Percentiles rank a stretch among this genome's conserved stretches.
phyloP scores from a whole-genome alignment of 1,139 yeast species.

The Suhomyces anneliseae region DNA sequence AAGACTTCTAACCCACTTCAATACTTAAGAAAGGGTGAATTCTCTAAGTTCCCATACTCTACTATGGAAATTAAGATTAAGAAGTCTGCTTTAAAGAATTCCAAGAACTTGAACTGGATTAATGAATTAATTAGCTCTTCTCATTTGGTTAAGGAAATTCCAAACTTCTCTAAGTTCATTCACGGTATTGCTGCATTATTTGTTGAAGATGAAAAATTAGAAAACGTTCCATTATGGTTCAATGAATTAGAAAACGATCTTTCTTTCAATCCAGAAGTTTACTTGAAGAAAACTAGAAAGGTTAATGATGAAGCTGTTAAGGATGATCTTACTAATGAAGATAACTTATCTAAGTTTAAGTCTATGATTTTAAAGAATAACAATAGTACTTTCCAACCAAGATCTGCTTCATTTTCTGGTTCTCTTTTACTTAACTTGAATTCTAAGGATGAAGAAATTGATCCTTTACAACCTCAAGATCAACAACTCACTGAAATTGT shows the following conservation, averaged over 20 bases:
- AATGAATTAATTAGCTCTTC: slow-evolving; percentile 74
- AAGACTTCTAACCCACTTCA: slow-evolving; percentile 67
- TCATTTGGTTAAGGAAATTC: slow-evolving; percentile 86
- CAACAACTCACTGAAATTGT: slow-evolving; percentile 5
- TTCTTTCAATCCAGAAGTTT: slow-evolving; percentile 19
- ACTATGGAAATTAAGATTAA: slow-evolving; percentile 86
- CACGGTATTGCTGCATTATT: slow-evolving; percentile 89
- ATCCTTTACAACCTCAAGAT: slow-evolving; percentile 3
- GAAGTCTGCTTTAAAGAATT: slow-evolving; percentile 45
- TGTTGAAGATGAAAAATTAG: slow-evolving; percentile 87
- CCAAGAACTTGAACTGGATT: slow-evolving; percentile 67
- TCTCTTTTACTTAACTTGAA: slow-evolving; percentile 26
- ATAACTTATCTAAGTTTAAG: slow-evolving; percentile 46
- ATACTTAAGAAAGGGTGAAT: slow-evolving; percentile 83
- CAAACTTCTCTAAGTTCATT: slow-evolving; percentile 83
- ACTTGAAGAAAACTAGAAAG: slow-evolving; percentile 41
- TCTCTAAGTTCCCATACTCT: slow-evolving; percentile 80
- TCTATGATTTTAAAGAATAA: slow-evolving; percentile 40
- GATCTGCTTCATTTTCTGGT: slow-evolving; percentile 45
- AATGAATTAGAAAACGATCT: slow-evolving; percentile 71
- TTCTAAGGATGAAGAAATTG: slow-evolving; percentile 10
- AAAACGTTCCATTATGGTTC: slow-evolving; percentile 91
- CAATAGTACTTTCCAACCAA: slow-evolving; percentile 32
- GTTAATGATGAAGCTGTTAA: slow-evolving; percentile 75
- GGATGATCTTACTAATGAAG: slow-evolving; percentile 54